Evolutionary conservation across 1,284 basidiomycete species (phyloP), one percentile per base, ranked within the genome.

Genomic region (Sporisorium scitamineum): DNA sequence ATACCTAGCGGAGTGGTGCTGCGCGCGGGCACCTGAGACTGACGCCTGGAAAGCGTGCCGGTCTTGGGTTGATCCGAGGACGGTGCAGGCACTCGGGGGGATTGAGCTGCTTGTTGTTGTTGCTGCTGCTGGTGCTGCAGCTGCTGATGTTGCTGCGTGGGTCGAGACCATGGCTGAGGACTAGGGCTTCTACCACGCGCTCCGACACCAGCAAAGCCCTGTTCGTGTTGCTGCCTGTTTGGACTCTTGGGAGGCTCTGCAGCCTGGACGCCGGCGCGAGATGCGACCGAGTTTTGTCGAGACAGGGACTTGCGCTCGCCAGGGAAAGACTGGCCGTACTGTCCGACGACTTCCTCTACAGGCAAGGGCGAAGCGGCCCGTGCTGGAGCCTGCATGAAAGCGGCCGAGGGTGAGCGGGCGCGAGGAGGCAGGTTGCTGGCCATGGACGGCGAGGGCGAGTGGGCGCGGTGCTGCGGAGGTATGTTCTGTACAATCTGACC

Each of bases 321-420:
- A 1, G 94, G 95, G 85, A 97, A 90, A 0, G 92, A 90, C 80
- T 95, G 94, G 18, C 91, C 90, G 80, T 97, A 97, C 72, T 91
- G 89, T 5, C 88, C 88, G 10, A 95, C 85, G 2, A 95, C 91
- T n/a, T 91, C 89, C 77, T 93, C 92, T 6, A 90, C 88, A 0
- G 90, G 88, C 8, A 90, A 88, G 10, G 91, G 88, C 3, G 87
- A 85, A 2, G 78, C 47, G 0, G 88, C 85, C 44, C 89, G 87
- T 0, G 87, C 82, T 0, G 93, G 90, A 0, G 90, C 90, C 86
- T 89, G 87, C 90, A 94, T 94, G 85, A 95, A 90, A 2, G 89
- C 91, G 1, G 92, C 90, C 0, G 80, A 81, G 0, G 94, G 93
- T 1, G 94, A 94, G 1, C 90, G 79, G 0, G 94, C 90, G 37